Evolutionary conservation across 495 filamentous ascomycete genomes (phyloP), one percentile per base, ranked within the genome.

Genomic region (Sordaria brevicollis): DNA sequence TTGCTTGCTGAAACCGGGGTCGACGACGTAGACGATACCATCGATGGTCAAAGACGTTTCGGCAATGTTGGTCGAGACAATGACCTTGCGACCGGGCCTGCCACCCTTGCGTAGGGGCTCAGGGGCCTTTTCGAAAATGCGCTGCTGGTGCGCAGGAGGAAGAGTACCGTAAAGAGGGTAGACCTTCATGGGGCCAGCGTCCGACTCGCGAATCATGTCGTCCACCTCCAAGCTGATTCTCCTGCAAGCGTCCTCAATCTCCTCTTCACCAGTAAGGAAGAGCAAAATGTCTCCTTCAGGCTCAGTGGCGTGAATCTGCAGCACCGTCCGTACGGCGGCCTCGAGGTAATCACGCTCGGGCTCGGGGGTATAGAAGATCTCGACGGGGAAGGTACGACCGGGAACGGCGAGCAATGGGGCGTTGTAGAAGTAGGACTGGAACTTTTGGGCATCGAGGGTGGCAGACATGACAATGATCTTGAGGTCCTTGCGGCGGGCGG

Each of bases 381-480:
- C 94, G 71, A 99, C 96, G 8, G 95, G 93, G 79, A 97, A 91
- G 6, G 96, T 99, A 75, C 96, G 89, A 73, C 96, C 96, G 33
- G 96, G 96, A 19, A 99, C 96, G 34, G 93, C 93, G 31, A 98
- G 88, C 36, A 98, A 82, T 10, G 96, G 96, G 2, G 96, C 96
- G 75, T 94, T 87, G 79, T 91, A 92, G 85, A 99, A 99, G 80
- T 98, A 99, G n/a, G 87, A 87, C 79, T 98, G 96, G 78, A 99
- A 99, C 78, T 98, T 99, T 77, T 96, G 90, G 1, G 96, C 93
- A 81, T 99, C 96, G 49, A 98, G 85, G 35, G 94, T 98, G 65
- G 94, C 94, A 74, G 94, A 97, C 94, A 98, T 98, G 86, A 98
- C 93, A 72, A 98, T 93, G 72, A 98, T 91, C 82, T 98, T 98